phyloP scores from a whole-genome alignment of 1,284 basidiomycete species.

The Polyporus tsugae region DNA sequence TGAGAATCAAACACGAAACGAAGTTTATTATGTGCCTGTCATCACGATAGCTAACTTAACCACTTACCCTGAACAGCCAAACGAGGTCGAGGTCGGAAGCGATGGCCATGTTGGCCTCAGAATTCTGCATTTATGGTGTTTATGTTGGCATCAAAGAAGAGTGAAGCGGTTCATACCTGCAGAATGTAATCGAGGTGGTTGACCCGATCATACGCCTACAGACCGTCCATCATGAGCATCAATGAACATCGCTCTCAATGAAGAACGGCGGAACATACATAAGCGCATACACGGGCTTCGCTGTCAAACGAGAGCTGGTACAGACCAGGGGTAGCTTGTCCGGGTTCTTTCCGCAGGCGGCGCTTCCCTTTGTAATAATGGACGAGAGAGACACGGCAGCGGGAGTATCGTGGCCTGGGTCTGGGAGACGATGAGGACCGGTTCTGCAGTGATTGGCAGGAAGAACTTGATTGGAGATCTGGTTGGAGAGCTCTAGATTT shows the following conservation, averaged over 20 bases:
- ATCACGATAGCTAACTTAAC: not conserved
- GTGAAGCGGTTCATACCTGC: constrained; percentile 2
- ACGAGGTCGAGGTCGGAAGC: constrained; percentile 9
- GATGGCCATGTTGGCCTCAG: not conserved
- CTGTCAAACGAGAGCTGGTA: constrained; percentile 16
- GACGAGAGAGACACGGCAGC: constrained; percentile 18
- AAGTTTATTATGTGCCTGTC: not conserved
- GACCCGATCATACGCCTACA: constrained; percentile 13
- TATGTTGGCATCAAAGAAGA: not conserved
- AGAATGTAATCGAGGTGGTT: constrained; percentile 17
- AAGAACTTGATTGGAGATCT: constrained; percentile 10
- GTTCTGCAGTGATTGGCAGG: constrained; percentile 4
- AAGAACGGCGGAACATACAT: not conserved
- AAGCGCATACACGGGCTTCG: not conserved
- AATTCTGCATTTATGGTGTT: not conserved
- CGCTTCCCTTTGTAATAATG: constrained; percentile 36
- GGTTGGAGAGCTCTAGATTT: constrained; percentile 2
- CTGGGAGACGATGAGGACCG: constrained; percentile 1
- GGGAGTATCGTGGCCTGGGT: not conserved
- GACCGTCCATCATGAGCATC: not conserved
- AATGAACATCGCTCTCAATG: not conserved
- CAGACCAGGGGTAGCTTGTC: constrained; percentile 30
- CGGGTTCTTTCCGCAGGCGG: constrained; percentile 16
- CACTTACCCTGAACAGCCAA: constrained; percentile 18
- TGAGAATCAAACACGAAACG: too few relatives aligned